phyloP scores from a whole-genome alignment of 345 rosid species.

The Lepidium aucheri region DNA sequence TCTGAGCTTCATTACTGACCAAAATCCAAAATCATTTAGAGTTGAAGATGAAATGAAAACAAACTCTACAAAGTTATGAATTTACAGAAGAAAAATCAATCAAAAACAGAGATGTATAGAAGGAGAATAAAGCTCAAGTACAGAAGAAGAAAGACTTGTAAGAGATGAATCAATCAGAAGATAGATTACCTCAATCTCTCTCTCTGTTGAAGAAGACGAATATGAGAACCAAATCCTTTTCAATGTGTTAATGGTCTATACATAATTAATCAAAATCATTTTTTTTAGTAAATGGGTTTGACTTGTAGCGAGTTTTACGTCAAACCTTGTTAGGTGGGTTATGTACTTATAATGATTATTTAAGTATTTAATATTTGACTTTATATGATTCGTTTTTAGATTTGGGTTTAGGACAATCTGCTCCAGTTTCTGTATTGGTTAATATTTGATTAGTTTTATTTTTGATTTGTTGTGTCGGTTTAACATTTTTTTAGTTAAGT shows the following conservation, averaged over 20 bases:
- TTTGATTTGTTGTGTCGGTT: background rate
- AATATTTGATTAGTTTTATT: conserved; percentile 5
- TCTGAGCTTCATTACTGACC: background rate
- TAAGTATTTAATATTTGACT: too few relatives aligned
- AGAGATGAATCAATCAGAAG: too few relatives aligned
- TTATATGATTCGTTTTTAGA: too few relatives aligned
- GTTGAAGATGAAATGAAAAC: background rate
- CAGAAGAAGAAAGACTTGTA: too few relatives aligned
- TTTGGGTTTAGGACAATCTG: too few relatives aligned
- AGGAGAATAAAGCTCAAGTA: too few relatives aligned
- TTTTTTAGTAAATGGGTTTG: background rate
- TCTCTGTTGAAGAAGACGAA: background rate
- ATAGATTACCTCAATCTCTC: too few relatives aligned
- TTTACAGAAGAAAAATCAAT: too few relatives aligned
- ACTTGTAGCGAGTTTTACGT: background rate
- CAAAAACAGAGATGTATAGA: too few relatives aligned
- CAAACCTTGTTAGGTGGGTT: conserved; percentile 25
- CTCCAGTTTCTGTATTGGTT: too few relatives aligned
- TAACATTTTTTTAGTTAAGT: background rate
- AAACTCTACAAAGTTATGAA: background rate
- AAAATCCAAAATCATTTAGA: background rate
- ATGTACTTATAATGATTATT: background rate
- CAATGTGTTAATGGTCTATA: too few relatives aligned
- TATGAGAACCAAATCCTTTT: conserved; percentile 7
- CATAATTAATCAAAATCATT: too few relatives aligned